Evolutionary conservation across 257 asterid genomes (phyloP).

Genomic region (Scutellaria minor): DNA sequence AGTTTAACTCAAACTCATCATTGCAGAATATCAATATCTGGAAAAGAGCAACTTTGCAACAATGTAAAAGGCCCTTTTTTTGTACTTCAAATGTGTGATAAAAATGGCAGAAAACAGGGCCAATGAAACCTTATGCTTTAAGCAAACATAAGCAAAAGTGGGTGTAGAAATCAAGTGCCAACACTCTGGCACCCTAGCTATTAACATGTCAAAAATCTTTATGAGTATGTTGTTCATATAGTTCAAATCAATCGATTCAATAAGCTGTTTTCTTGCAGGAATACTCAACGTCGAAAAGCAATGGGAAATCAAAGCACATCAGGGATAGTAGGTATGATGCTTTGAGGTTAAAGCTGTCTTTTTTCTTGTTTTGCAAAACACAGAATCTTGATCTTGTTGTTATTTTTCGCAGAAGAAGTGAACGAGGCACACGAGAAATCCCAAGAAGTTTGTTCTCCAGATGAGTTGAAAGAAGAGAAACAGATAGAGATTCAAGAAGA

Average conservation of each 20-base stretch:
- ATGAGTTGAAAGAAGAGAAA: conserved; percentile 40
- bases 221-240: conserved; percentile 33
- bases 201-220: conserved; percentile 46
- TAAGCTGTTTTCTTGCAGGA: conserved; percentile 42
- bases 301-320: conserved; percentile 85
- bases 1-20: conserved; percentile 39
- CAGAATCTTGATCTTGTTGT: conserved; percentile 17
- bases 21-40: conserved; percentile 39
- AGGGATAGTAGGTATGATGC: conserved; percentile 58
- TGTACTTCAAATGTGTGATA: conserved; percentile 28
- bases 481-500: conserved; percentile 36
- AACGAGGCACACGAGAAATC: conserved; percentile 34
- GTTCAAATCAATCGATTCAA: conserved; percentile 26
- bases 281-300: conserved; percentile 42
- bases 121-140: conserved; percentile 51
- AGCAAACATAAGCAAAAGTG: conserved; percentile 51
- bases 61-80: conserved; percentile 17
- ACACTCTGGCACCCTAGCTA: conserved; percentile 52
- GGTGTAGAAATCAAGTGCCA: conserved; percentile 53
- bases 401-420: conserved; percentile 42
- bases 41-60: conserved; percentile 12
- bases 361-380: neutral
- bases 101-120: conserved; percentile 31
- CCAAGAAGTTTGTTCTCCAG: conserved; percentile 21
- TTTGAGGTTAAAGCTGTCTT: neutral